Conservation (phyloP, 2,329 filamentous ascomycete species). For the Metarhizium rileyi region DNA sequence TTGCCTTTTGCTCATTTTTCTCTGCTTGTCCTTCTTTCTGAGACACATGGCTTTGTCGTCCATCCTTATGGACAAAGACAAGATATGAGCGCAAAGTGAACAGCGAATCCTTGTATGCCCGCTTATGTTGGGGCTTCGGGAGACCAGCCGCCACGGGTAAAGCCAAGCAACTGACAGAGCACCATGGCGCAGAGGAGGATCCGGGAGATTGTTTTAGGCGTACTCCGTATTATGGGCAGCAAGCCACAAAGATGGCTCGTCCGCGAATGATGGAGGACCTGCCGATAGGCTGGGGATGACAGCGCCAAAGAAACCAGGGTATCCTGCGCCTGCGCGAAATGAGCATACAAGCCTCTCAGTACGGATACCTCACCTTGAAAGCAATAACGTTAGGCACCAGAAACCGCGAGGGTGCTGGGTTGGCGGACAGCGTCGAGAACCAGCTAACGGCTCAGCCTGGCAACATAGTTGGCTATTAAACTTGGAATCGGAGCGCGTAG, state of each 20-base stretch:
- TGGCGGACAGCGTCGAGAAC: not conserved
- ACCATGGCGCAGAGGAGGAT: not conserved
- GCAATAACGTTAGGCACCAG: too few species aligned
- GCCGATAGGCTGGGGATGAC: slow-evolving; percentile 1
- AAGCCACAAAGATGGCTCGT: slow-evolving; percentile 3
- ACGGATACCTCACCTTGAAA: not conserved
- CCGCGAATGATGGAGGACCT: not conserved
- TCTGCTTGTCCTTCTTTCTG: not conserved
- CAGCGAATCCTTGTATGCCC: not conserved
- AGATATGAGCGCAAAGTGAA: not conserved
- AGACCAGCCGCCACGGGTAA: slow-evolving; percentile 2
- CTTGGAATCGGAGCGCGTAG: not conserved
- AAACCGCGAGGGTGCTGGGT: too few species aligned
- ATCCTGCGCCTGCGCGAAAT: not conserved
- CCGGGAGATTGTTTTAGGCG: not conserved
- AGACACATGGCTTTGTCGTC: not conserved
- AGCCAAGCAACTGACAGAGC: not conserved
- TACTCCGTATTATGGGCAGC: not conserved
- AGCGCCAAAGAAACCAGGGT: not conserved
- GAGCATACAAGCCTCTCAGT: not conserved
- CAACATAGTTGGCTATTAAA: not conserved
- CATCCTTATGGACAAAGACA: not conserved
- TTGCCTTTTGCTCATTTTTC: not conserved
- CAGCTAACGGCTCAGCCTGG: not conserved
- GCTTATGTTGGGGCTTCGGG: slow-evolving; percentile 6